phyloP scores from a whole-genome alignment of 1,139 yeast genomes.

The Tardiomyces digboiensis region DNA sequence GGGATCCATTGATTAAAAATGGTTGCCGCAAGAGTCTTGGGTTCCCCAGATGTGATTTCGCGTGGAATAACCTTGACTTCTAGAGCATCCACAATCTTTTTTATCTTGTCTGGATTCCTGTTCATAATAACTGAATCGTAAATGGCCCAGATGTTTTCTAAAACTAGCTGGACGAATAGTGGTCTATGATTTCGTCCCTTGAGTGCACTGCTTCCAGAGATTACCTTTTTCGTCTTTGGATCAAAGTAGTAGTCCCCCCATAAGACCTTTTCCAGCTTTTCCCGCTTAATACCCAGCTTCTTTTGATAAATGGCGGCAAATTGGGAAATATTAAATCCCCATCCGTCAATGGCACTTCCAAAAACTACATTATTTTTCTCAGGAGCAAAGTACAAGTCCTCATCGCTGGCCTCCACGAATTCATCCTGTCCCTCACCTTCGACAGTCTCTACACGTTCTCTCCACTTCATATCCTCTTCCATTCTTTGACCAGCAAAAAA shows the following conservation, averaged over 20 bases:
- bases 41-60: slow-evolving; percentile 74
- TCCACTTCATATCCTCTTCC: slow-evolving; percentile 80
- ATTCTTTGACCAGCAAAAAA: slow-evolving; percentile 91
- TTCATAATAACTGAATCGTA: slow-evolving; percentile 63
- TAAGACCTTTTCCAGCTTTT: slow-evolving; percentile 70
- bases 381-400: slow-evolving; percentile 83
- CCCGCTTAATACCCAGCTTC: slow-evolving; percentile 76
- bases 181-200: slow-evolving; percentile 55
- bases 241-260: slow-evolving; percentile 96
- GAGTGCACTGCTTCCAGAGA: slow-evolving; percentile 35
- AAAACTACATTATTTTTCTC: slow-evolving; percentile 86
- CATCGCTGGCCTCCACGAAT: slow-evolving; percentile 69
- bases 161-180: slow-evolving; percentile 73
- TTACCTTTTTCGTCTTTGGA: slow-evolving; percentile 81
- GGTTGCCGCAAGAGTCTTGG: slow-evolving; percentile 49
- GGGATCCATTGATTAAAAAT: slow-evolving; percentile 95
- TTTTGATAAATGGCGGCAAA: slow-evolving; percentile 81
- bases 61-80: slow-evolving; percentile 62
- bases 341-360: slow-evolving; percentile 93
- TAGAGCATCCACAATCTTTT: slow-evolving; percentile 64
- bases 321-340: slow-evolving; percentile 93
- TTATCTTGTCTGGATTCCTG: slow-evolving; percentile 60
- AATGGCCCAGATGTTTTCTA: slow-evolving; percentile 90
- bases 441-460: slow-evolving; percentile 49
- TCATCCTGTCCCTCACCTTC: slow-evolving; percentile 38